phyloP scores from a whole-genome alignment of 768 basidiomycete genomes.

The Termitomyces sp. region DNA sequence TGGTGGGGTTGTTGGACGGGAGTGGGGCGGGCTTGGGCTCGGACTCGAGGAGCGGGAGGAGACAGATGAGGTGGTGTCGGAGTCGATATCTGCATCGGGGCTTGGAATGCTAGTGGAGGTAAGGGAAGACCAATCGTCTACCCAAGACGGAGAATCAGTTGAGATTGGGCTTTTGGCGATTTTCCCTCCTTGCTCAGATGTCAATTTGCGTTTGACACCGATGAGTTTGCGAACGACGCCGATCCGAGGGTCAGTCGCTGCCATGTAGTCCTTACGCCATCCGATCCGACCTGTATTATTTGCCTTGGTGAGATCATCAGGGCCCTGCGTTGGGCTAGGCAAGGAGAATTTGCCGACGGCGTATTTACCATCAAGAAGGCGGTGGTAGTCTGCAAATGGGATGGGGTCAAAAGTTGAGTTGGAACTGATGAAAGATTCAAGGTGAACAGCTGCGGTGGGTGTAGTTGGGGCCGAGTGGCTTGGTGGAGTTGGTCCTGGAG shows the following conservation, averaged over 20 bases:
- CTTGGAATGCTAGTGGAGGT: slow-evolving; percentile 3
- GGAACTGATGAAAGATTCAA: slow-evolving; percentile 24
- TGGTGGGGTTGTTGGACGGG: slow-evolving; percentile 63
- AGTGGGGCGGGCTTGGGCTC: slow-evolving; percentile 25
- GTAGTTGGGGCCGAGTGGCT: slow-evolving; percentile 44
- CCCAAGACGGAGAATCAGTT: neutral
- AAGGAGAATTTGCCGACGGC: slow-evolving; percentile 60
- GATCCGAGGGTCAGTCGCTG: slow-evolving; percentile 66
- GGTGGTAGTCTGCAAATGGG: slow-evolving; percentile 61
- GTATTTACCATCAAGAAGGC: slow-evolving; percentile 69
- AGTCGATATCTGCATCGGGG: slow-evolving; percentile 22
- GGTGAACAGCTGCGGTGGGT: slow-evolving; percentile 38
- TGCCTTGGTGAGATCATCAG: neutral
- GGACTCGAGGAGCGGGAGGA: slow-evolving; percentile 27
- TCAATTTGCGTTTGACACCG: slow-evolving; percentile 62
- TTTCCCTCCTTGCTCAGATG: slow-evolving; percentile 28
- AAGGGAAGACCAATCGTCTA: slow-evolving; percentile 17
- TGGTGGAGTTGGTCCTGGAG: slow-evolving; percentile 45
- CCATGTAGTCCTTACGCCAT: slow-evolving; percentile 52
- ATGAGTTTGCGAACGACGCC: slow-evolving; percentile 63
- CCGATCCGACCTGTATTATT: slow-evolving; percentile 9
- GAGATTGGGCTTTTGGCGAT: slow-evolving; percentile 3
- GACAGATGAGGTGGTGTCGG: slow-evolving; percentile 11
- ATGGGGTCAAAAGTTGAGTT: slow-evolving; percentile 59
- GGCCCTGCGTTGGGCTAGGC: slow-evolving; percentile 36